Evolutionary conservation across 1,284 basidiomycete species (phyloP).

Genomic region (Pulchroboletus neoregius): DNA sequence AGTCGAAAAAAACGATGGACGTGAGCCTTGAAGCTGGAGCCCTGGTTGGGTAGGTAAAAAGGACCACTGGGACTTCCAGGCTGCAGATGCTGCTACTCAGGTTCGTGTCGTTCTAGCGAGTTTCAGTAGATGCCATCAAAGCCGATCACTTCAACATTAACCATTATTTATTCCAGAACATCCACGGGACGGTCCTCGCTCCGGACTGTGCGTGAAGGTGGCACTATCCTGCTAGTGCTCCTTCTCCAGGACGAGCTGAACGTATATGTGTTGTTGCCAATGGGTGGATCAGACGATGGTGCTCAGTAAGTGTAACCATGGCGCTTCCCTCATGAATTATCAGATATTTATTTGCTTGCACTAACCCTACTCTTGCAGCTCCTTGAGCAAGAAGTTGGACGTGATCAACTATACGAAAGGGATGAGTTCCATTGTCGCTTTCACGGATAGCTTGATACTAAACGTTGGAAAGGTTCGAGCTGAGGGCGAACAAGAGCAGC

Average conservation of each 20-base stretch:
- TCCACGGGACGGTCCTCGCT: no score
- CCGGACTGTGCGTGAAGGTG: constrained; percentile 21
- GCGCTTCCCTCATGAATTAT: no score
- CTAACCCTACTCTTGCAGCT: constrained; percentile 1
- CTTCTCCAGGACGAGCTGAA: constrained; percentile 8
- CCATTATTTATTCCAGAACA: no score
- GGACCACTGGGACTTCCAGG: constrained; percentile 90
- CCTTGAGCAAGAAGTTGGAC: constrained; percentile 12
- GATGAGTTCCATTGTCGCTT: no score
- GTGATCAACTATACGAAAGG: constrained; percentile 7
- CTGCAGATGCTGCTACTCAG: constrained; percentile 71
- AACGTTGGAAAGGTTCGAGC: no score
- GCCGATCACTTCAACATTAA: no score
- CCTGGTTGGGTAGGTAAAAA: constrained; percentile 77
- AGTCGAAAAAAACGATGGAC: constrained; percentile 70
- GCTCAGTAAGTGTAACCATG: constrained; percentile 18
- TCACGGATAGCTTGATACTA: no score
- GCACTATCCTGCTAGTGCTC: constrained; percentile 14
- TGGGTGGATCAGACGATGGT: constrained; percentile 25
- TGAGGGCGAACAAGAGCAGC: no score
- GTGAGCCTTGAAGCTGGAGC: constrained; percentile 71
- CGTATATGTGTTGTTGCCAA: constrained; percentile 20
- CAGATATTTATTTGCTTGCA: neutral
- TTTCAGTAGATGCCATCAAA: no score
- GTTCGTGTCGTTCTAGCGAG: no score